Base-by-base conservation (phyloP, 2,329 filamentous ascomycete species). In the Hymenoscyphus salicellus region DNA sequence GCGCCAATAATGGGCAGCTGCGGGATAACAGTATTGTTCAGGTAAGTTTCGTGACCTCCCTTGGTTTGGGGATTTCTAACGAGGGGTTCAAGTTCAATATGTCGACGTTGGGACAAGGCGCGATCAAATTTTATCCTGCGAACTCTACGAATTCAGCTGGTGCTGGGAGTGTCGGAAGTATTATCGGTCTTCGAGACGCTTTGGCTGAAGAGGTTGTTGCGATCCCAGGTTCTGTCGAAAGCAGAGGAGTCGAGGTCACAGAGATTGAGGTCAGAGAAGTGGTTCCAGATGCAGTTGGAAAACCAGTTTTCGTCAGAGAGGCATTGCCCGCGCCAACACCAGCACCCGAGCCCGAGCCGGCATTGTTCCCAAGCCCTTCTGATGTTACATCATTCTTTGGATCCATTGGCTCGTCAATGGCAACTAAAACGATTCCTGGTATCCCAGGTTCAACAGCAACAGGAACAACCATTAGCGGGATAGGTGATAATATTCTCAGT, bases 71-170 rank as follows among this genome's bases (percentile, higher is more conserved):
- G 2, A 11, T 23, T 23, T n/a, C n/a, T 49, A 49, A 49, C 2
- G 41, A 23, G 20, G 20, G 3, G 16, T 14, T 38, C 20, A 30
- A 70, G 68, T 55, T 70, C 26, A 70, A 70, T 23, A 66, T 65
- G 1, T 70, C 65, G 3, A 69, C 68, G 10, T 30, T 67, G 2
- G 61, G 67, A 10, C 66, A 70, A 56, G 69, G 66, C 63, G 60
- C 62, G 2, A 64, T 70, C 61, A 69, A 69, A 58, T 33, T 69
- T 1, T 55, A 65, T 36, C 60, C 52, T 28, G 58, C 60, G 23
- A 41, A 46, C 11, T 49, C 55, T 10, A 63, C 66, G 1, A 46
- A 63, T 60, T 14, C 55, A 41, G 3, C 41, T 58, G 43, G 61
- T n/a, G 14, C 38, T 56, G 20, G 23, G 6, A 52, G 26, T 32